Evolutionary conservation across 257 asterid species (phyloP).

Genomic region (Echium plantagineum): DNA sequence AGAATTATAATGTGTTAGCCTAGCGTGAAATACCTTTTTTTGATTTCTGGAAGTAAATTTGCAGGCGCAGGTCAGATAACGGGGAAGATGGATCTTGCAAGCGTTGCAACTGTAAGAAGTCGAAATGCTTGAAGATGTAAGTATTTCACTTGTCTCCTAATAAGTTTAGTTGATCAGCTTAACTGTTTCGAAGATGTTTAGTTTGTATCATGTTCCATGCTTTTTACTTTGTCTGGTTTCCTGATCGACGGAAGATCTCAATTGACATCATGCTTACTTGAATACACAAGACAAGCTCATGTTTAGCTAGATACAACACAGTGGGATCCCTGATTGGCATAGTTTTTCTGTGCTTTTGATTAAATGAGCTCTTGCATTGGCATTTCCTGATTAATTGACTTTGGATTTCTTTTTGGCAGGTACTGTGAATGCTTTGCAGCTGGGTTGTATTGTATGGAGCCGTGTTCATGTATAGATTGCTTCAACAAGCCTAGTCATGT

Average conservation of each 20-base stretch:
- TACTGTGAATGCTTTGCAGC: constrained; percentile 99
- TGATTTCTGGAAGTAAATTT: constrained; percentile 14
- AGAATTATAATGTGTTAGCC: not conserved
- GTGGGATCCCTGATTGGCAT: not conserved
- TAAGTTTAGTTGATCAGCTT: not conserved
- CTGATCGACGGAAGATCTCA: not conserved
- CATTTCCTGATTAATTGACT: not conserved
- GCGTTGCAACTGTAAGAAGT: constrained; percentile 94
- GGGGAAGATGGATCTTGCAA: constrained; percentile 69
- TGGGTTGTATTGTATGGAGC: constrained; percentile 92
- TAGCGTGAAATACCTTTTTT: not conserved
- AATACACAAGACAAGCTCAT: too few relatives aligned
- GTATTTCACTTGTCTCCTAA: constrained; percentile 11
- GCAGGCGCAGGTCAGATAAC: constrained; percentile 55
- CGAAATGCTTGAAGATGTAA: constrained; percentile 97
- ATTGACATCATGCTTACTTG: too few relatives aligned
- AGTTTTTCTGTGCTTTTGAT: not conserved
- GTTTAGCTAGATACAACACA: too few relatives aligned
- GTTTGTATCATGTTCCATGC: not conserved
- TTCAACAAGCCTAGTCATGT: constrained; percentile 94
- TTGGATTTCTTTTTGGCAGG: constrained; percentile 30
- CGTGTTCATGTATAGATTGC: constrained; percentile 87
- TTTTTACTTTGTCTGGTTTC: not conserved
- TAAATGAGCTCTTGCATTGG: not conserved
- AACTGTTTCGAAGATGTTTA: not conserved